Evolutionary conservation across 495 filamentous ascomycete genomes (phyloP), one percentile per base, ranked within the genome.

Genomic region (Entonaema liquescens): DNA sequence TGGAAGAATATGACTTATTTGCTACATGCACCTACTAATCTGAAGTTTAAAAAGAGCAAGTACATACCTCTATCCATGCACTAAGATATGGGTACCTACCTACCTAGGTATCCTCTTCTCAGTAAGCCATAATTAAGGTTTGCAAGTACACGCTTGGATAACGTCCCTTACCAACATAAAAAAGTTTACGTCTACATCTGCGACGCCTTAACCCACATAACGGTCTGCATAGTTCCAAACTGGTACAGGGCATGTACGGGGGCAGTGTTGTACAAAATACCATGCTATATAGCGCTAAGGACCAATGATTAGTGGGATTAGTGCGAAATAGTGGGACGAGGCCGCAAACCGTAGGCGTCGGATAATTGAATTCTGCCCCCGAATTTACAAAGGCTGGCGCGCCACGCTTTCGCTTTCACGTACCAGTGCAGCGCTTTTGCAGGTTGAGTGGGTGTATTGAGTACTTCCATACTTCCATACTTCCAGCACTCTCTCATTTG

Each of bases 301-400:
- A 36, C 63, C 63, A 66, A 66, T 66, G 26, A 19, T 42, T 59
- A 54, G 54, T 23, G 33, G 23, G 13, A 31, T 36, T 57, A 36
- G 29, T 57, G 29, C 11, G 49, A 15, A 53, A 53, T 17, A 53
- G 61, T 65, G 61, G 67, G 61, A 57, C 59, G 25, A 17, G 54
- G 26, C 5, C 49, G 29, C 25, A 56, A 42, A 35, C 29, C 26
- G 31, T 40, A 67, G 63, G 63, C 53, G 21, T 71, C 63, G 69
- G 69, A 67, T 71, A 71, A 71, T 71, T 71, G 59, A 67, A 66
- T 29, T 54, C 57, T 61, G 11, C 59, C 35, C 68, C 68, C 62
- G 62, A 71, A 66, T 67, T 67, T 66, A 47, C 58, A 67, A 62
- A 62, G 62, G 62, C 13, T 62, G 58, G 62, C 63, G 68, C 68